Base-by-base conservation (phyloP, 345 rosid genomes). In the Boechera stricta region DNA sequence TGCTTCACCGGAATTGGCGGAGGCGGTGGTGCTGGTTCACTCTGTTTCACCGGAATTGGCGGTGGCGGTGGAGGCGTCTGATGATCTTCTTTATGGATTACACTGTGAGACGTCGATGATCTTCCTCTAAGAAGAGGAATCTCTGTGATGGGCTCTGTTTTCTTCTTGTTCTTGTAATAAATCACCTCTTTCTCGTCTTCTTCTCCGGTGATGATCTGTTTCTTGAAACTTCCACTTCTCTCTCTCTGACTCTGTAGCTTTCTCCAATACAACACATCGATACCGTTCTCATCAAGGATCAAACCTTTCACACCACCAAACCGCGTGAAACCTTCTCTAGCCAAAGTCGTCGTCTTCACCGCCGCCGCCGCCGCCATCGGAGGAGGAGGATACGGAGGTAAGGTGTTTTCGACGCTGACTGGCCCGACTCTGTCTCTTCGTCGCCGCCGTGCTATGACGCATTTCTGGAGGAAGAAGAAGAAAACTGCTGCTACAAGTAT, bases 231-330 rank as follows among this genome's bases (percentile, higher is more conserved):
- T 26, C 28, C 49, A 55, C 41, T 78, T 69, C 53, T 81, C 21
- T 81, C 83, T 33, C 31, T 81, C 52, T 83, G 80, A 6, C 36
- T 82, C 62, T 86, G 80, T 31, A 86, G 83, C 65, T 80, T 81
- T 66, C 82, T 88, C 97, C 97, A 91, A 39, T 90, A 94, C 66
- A 89, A 75, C 63, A 91, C 93, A 75, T 91, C 97, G 56, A 87
- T 77, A 1, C 98, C 97, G 24, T 90, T 69, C 72, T 90, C 97
- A 55, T 94, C 94, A 28, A 88, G 85, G 9, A 90, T 83, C 78
- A 90, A 8, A 6, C 90, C 91, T 68, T 82, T 82, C 35, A 88
- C 47, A 35, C 86, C 86, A 18, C 82, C 85, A 61, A 76, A 64
- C 71, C 83, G 52, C 13, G 41, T 49, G 48, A 89, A 86, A 13